Evolutionary conservation across 768 basidiomycete species (phyloP), one percentile per base, ranked within the genome.

Genomic region (Galerina sulciceps): DNA sequence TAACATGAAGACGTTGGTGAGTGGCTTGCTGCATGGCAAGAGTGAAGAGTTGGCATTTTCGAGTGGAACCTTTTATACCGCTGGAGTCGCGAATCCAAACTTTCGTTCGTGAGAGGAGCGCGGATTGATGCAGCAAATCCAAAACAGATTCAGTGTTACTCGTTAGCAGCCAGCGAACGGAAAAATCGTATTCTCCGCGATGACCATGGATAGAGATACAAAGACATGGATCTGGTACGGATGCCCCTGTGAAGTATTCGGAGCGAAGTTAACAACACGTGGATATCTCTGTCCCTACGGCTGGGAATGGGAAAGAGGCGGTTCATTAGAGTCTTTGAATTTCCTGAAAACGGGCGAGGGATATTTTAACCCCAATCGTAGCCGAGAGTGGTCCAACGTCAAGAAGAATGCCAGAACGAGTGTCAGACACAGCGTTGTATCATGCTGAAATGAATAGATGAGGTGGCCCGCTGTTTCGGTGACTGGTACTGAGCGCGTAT

Each of bases 1-100:
- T 79, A 50, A 89, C 81, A 65, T 87, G 87, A 44, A 89, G 80
- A 45, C 84, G 82, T 48, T 80, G 79, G 71, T 88, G 86, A 38
- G 87, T 88, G 35, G 86, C 82, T 48, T 81, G 83, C 65, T 88
- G 86, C 76, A 86, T 83, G 56, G 53, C 66, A 34, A 57, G 46
- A 53, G 42, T 40, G 42, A 41, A 54, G 54, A 47, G 36, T 22
- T 35, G 23, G 22, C 36, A 17, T 31, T 53, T 26, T 60, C 26
- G 54, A 57, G 47, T 50, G 26, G 26, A 41, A 58, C 57, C 55
- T 67, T 68, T 67, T 67, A 69, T 73, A 68, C 26, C 18, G 44
- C 23, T 58, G 35, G 48, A 59, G 15, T 40, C 36, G 57, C 58
- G 58, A 53, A 64, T 64, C 65, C 65, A 62, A 55, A 63, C 62